Evolutionary conservation across 345 rosid species (phyloP).

Genomic region (Erodium maritimum): DNA sequence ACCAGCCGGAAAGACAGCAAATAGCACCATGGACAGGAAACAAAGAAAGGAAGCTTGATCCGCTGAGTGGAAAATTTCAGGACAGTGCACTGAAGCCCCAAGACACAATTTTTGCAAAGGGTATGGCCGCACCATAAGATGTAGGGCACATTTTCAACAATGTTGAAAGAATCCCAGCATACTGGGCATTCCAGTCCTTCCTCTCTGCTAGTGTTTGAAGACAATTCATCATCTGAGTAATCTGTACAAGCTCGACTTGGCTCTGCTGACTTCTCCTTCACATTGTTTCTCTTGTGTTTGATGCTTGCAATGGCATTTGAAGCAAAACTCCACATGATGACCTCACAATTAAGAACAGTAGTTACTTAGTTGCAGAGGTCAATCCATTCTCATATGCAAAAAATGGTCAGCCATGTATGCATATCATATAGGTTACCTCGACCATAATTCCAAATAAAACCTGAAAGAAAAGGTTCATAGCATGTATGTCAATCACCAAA

Average conservation of each 20-base stretch:
- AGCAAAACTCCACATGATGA: slow-evolving; percentile 16
- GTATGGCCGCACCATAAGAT: slow-evolving; percentile 39
- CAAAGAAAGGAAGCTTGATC: slow-evolving; percentile 30
- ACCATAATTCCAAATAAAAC: no score
- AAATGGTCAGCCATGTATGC: no score
- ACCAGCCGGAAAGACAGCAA: slow-evolving; percentile 26
- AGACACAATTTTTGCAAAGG: slow-evolving; percentile 32
- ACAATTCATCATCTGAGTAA: slow-evolving; percentile 30
- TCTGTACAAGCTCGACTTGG: slow-evolving; percentile 17
- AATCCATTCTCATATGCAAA: no score
- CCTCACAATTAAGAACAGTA: background rate
- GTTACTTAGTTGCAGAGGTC: background rate
- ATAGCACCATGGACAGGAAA: slow-evolving; percentile 39
- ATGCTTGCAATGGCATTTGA: slow-evolving; percentile 16
- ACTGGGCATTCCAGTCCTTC: slow-evolving; percentile 41
- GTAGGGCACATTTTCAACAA: slow-evolving; percentile 36
- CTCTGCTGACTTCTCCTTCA: slow-evolving; percentile 14
- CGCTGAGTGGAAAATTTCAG: slow-evolving; percentile 23
- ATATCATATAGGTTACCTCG: no score
- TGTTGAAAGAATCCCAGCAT: slow-evolving; percentile 40
- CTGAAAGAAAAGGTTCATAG: no score
- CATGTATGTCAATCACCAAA: no score
- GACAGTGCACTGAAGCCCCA: slow-evolving; percentile 24
- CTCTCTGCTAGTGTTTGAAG: slow-evolving; percentile 15
- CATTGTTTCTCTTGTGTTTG: background rate